phyloP scores from a whole-genome alignment of 352 stramenopile species.

The Phytophthora palmivora region DNA sequence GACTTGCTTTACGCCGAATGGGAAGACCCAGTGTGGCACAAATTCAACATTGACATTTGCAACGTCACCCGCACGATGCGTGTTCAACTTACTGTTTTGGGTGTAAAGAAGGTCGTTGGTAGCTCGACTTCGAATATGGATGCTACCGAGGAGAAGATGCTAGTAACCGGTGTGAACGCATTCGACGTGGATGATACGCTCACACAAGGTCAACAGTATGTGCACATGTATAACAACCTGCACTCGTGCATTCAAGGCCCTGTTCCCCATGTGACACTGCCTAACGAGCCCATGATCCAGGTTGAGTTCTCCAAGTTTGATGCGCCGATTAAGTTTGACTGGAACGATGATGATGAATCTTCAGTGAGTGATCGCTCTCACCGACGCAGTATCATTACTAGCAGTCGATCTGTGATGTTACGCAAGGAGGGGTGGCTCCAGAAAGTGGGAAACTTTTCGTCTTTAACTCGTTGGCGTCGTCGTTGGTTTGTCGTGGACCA shows the following conservation, averaged over 20 bases:
- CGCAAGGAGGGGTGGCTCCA: conserved; percentile 87
- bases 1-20: conserved; percentile 80
- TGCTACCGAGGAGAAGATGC: conserved; percentile 69
- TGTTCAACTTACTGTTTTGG: conserved; percentile 75
- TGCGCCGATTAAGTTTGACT: conserved; percentile 78
- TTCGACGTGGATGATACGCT: conserved; percentile 84
- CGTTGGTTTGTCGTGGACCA: conserved; percentile 87
- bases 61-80: conserved; percentile 79
- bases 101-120: conserved; percentile 73
- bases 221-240: conserved; percentile 86
- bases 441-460: conserved; percentile 79
- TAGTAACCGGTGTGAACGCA: conserved; percentile 83
- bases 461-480: conserved; percentile 74
- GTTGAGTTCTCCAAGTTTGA: conserved; percentile 74
- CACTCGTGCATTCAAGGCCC: conserved; percentile 72
- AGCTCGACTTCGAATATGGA: conserved; percentile 46
- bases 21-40: conserved; percentile 78
- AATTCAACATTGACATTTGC: conserved; percentile 78
- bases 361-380: conserved; percentile 43
- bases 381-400: conserved; percentile 62
- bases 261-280: conserved; percentile 75
- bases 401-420: conserved; percentile 61
- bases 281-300: conserved; percentile 77
- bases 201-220: conserved; percentile 71
- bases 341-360: conserved; percentile 44